Percentiles rank a stretch among this genome's conserved stretches.
Conservation (phyloP, 2,329 filamentous ascomycete genomes). For the Fusarium tricinctum region DNA sequence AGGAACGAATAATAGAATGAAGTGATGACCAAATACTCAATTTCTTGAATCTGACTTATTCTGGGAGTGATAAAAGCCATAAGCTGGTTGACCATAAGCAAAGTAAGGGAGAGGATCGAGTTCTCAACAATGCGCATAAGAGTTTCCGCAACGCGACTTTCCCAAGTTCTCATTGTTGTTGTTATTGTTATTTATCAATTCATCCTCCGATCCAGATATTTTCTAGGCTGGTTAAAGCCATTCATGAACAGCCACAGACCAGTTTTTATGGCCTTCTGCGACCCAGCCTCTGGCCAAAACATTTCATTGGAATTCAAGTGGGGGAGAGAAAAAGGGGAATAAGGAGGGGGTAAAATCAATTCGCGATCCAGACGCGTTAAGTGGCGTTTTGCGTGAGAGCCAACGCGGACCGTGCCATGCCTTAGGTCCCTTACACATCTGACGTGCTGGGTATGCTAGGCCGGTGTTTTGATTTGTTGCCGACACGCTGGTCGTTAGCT, state of each 20-base stretch:
- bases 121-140: conserved; percentile 3
- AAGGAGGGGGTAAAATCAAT: conserved; percentile 17
- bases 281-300: conserved; percentile 28
- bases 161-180: neutral
- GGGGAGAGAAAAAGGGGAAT: conserved; percentile 24
- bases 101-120: neutral
- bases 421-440: neutral
- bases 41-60: neutral
- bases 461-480: conserved; percentile 17
- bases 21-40: conserved; percentile 37
- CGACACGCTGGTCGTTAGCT: conserved; percentile 29
- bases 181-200: conserved; percentile 25
- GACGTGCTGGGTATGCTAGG: neutral
- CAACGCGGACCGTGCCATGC: conserved; percentile 32
- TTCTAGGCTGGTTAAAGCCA: conserved; percentile 7
- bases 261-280: conserved; percentile 31
- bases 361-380: conserved; percentile 47
- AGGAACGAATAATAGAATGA: conserved; percentile 43
- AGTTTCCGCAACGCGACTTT: neutral
- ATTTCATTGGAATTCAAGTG: conserved; percentile 40
- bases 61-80: neutral
- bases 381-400: conserved; percentile 34
- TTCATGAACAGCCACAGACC: conserved; percentile 21
- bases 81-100: neutral
- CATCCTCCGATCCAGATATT: neutral